These are phyloP conservation scores for Penicillium sp. DNA, from an alignment of 2,329 filamentous ascomycete genomes.

Conservation along the genomic window DNA sequence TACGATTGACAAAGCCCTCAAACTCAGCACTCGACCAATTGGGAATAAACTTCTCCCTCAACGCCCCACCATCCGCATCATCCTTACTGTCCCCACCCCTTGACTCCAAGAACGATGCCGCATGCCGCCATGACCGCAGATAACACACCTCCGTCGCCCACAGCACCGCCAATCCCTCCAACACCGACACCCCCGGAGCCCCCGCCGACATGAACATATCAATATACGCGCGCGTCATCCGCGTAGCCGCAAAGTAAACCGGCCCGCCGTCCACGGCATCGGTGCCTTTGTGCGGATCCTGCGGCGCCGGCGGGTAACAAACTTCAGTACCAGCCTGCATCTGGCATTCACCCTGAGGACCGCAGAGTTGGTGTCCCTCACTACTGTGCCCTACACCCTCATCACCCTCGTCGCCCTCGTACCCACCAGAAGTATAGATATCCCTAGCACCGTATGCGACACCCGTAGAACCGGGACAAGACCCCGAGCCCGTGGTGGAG, in stretches of 20 bases:
- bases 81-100: conserved; percentile 18
- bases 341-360: conserved; percentile 21
- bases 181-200: conserved; percentile 48
- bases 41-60: conserved; percentile 61
- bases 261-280: conserved; percentile 4
- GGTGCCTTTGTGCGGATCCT: neutral
- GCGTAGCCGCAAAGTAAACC: conserved; percentile 34
- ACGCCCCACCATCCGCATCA: conserved; percentile 62
- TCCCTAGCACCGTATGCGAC: conserved; percentile 23
- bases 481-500: conserved; percentile 16
- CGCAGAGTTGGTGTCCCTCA: conserved; percentile 14
- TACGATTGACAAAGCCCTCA: conserved; percentile 53
- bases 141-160: conserved; percentile 71
- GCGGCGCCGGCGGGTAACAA: conserved; percentile 7
- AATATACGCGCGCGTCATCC: conserved; percentile 53
- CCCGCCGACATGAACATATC: conserved; percentile 57
- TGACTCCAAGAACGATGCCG: conserved; percentile 32
- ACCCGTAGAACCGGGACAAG: conserved; percentile 26
- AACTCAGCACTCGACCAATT: conserved; percentile 65
- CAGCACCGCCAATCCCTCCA: conserved; percentile 68
- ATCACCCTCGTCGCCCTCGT: conserved; percentile 3
- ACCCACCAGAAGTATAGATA: neutral
- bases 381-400: neutral
- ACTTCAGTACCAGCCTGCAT: conserved; percentile 14
- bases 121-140: conserved; percentile 54